Evolutionary conservation across 2,329 filamentous ascomycete genomes (phyloP), one percentile per base, ranked within the genome.

Genomic region (Elsinoe necatrix): DNA sequence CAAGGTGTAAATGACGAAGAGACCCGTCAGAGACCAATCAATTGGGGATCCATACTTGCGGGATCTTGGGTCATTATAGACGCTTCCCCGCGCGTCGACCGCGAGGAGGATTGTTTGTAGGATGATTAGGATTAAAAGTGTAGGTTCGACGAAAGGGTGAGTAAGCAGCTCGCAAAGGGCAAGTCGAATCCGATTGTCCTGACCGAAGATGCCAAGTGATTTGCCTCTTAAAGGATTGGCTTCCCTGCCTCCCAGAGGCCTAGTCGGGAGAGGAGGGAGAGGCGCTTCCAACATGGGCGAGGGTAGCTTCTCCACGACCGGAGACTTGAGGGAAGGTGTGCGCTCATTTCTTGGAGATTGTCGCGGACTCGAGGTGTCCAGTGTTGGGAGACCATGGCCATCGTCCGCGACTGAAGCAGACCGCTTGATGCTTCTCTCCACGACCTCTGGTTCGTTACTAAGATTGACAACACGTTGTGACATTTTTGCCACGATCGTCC

Each of bases 381-480:
- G n/a, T 82, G 83, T 1, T 78, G 76, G 4, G 7, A 25, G 21
- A 20, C 27, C 16, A 12, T 34, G 25, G 16, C 29, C 27, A 25
- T 34, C 47, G 73, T 77, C 61, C 7, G 45, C 58, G 74, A 84
- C 63, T 68, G 81, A 69, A 73, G 85, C 69, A 75, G 84, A 75
- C 48, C 82, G 78, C 41, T 82, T 79, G 21, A 84, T 78, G 54
- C 81, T 83, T 60, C 86, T 83, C 68, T 95, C 89, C 14, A 91
- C 77, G 18, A 88, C 75, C 64, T 96, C 89, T 3, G 85, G 86
- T 66, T 97, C 93, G 67, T 95, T 95, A 72, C 90, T 95, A 64
- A 98, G 81, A 67, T 97, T 97, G 66, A 98, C 93, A 57, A 98
- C 91, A 75, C 93, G 89, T 73, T 96, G 91, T 29, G 95, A 97